Evolutionary conservation across 2,329 filamentous ascomycete species (phyloP), one percentile per base, ranked within the genome.

Genomic region (Paecilomyces fulvus): DNA sequence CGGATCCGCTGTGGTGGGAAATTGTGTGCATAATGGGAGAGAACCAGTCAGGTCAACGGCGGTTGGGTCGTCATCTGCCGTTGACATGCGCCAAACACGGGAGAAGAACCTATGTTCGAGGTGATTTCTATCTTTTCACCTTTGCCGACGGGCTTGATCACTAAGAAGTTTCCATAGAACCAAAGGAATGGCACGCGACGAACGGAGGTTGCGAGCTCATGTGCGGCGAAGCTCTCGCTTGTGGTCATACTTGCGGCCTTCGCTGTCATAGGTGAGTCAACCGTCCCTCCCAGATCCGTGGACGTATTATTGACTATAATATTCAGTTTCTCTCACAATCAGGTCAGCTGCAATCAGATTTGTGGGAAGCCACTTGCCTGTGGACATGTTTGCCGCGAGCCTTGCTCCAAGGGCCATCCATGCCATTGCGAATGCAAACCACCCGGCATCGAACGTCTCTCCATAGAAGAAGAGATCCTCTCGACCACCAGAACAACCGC

Each of bases 61-160:
- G 75, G 1, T 57, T 83, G 12, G 79, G 77, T 0, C 73, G 70
- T n/a, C 70, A 75, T 2, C 63, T 92, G 0, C 87, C 87, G 0
- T 67, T 92, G 12, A 77, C 77, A 5, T 94, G 89, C 64, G 64
- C 73, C 5, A 81, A 79, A 0, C 89, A 92, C 65, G 66, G 72
- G 0, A 74, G 67, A 1, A 77, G 75, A 28, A 80, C 75, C 0
- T 73, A 77, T 50, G 79, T 90, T 30, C 70, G 74, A 52, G 65
- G 75, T 77, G 57, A 57, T 64, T 59, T 25, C 5, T n/a, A 23
- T 12, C 49, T 52, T 63, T 49, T 62, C 55, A 3, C 59, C 46
- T 30, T 52, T 8, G 50, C 52, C 52, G 51, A 61, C 28, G 28
- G 57, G 14, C n/a, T 51, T 58, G 37, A 54, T 33, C 17, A 2